Evolutionary conservation across 306 rosid species (phyloP).

Genomic region (Cotoneaster glaucophyllus): DNA sequence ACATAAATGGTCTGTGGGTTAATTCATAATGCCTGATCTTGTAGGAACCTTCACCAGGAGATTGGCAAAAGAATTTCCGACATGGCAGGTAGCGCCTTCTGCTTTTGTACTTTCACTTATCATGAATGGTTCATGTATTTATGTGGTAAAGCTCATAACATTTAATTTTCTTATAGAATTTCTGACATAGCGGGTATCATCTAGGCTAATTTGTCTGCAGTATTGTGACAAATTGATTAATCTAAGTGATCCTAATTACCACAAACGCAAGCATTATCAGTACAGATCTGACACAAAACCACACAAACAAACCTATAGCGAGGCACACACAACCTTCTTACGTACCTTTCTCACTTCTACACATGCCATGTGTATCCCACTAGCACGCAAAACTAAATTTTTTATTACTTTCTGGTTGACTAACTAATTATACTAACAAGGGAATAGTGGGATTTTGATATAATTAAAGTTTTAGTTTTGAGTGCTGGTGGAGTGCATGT

Average conservation of each 20-base stretch:
- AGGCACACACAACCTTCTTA: no score
- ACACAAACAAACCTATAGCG: not conserved
- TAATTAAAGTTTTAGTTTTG: no score
- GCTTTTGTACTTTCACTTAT: conserved; percentile 3
- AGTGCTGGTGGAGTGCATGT: no score
- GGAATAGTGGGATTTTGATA: no score
- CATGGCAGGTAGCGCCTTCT: conserved; percentile 74
- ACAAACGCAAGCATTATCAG: not conserved
- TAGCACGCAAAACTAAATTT: no score
- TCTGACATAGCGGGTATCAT: not conserved
- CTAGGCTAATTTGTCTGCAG: not conserved
- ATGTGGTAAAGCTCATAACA: not conserved
- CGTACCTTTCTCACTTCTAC: no score
- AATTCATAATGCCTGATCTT: conserved; percentile 16
- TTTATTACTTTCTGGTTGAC: no score
- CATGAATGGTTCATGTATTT: not conserved
- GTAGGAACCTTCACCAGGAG: conserved; percentile 86
- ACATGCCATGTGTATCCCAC: no score
- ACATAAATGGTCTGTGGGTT: conserved; percentile 13
- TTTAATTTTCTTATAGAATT: not conserved
- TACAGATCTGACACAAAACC: not conserved
- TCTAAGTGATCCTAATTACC: not conserved
- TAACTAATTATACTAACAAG: no score
- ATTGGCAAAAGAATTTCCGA: conserved; percentile 80
- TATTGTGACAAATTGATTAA: not conserved